Percentiles rank a stretch among this genome's conserved stretches.
These are phyloP conservation scores for Lathyrus sativus DNA, from an alignment of 306 rosid species.

Conservation along the genomic window DNA sequence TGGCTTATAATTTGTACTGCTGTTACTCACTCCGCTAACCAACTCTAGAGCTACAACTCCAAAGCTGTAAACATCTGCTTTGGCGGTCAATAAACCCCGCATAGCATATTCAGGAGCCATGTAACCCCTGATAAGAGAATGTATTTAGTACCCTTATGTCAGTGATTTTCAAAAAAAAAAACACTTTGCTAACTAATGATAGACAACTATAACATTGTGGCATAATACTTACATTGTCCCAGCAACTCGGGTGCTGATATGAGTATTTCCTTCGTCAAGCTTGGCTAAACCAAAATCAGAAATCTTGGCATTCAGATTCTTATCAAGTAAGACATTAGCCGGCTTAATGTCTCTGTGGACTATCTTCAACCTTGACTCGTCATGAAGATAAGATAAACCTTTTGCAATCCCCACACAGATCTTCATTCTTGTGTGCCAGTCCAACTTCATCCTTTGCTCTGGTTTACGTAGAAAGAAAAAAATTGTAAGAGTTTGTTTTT, in stretches of 20 bases:
- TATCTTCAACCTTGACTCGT: conserved; percentile 79
- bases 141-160: conserved; percentile 10
- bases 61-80: conserved; percentile 82
- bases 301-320: conserved; percentile 71
- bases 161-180: conserved; percentile 24
- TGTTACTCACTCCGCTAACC: conserved; percentile 80
- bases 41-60: conserved; percentile 75
- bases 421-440: conserved; percentile 69
- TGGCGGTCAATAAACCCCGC: conserved; percentile 78
- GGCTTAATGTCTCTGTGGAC: conserved; percentile 91
- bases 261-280: conserved; percentile 80
- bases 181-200: neutral
- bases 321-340: conserved; percentile 79
- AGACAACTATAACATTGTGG: conserved; percentile 13
- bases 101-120: conserved; percentile 85
- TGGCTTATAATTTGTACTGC: conserved; percentile 53
- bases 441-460: conserved; percentile 57
- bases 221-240: conserved; percentile 70
- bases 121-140: conserved; percentile 55
- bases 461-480: conserved; percentile 42
- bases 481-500: neutral
- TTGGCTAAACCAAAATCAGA: conserved; percentile 94
- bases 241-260: conserved; percentile 78
- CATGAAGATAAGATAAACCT: conserved; percentile 83
- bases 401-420: conserved; percentile 71